Conservation (phyloP, 2,329 filamentous ascomycete genomes). For the Penicillium sp. region DNA sequence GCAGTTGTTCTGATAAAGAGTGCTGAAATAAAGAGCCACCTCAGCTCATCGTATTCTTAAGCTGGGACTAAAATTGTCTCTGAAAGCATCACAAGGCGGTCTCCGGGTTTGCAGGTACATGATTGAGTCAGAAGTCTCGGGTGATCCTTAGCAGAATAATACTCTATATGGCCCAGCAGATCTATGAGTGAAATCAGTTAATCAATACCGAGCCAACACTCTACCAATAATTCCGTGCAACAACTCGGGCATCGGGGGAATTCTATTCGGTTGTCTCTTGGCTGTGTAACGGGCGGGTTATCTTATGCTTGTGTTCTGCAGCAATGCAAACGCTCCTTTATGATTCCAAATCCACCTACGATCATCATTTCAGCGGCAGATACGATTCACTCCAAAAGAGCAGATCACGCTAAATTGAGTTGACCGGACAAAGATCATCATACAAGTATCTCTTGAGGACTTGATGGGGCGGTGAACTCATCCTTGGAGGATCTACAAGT, state of each 20-base stretch:
- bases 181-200: neutral
- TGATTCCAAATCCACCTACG: constrained; percentile 7
- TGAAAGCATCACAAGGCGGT: neutral
- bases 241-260: neutral
- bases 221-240: neutral
- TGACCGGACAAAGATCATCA: neutral
- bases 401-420: neutral
- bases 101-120: neutral
- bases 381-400: neutral
- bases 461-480: neutral
- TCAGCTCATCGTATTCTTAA: constrained; percentile 1
- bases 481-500: neutral
- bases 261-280: neutral
- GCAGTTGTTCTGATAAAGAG: neutral
- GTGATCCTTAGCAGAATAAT: neutral
- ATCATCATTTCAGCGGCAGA: neutral
- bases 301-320: constrained; percentile 12
- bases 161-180: neutral
- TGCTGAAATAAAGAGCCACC: constrained; percentile 1
- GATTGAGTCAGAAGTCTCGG: neutral
- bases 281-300: constrained; percentile 11
- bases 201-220: neutral
- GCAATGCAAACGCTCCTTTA: constrained; percentile 7
- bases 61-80: constrained; percentile 10
- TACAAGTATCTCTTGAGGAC: neutral